phyloP scores from a whole-genome alignment of 2,329 filamentous ascomycete genomes.

The Sclerotinia spermophila region DNA sequence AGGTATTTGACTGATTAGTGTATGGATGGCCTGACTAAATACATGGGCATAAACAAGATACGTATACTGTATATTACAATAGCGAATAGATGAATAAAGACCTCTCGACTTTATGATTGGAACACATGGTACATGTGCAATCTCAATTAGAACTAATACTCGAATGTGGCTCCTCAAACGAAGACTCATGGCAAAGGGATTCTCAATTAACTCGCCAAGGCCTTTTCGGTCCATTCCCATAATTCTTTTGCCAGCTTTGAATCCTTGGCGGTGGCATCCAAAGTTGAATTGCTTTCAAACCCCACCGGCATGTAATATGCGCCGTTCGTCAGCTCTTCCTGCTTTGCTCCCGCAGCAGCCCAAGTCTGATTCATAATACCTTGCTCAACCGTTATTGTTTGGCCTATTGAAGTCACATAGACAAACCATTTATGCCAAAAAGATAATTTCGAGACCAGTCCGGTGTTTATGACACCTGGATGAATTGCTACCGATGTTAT shows the following conservation, averaged over 20 bases:
- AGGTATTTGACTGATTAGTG: background rate
- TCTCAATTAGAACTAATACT: background rate
- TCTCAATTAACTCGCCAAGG: background rate
- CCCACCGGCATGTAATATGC: background rate
- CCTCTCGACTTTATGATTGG: slow-evolving; percentile 9
- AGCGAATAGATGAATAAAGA: slow-evolving; percentile 18
- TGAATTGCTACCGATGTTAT: background rate
- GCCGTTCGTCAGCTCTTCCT: background rate
- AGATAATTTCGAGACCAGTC: background rate
- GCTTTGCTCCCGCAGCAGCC: background rate
- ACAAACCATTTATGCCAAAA: background rate
- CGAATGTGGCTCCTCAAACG: background rate
- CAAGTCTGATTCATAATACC: background rate
- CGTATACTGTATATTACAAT: slow-evolving; percentile 24
- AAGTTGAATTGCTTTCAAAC: background rate
- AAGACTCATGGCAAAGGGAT: background rate
- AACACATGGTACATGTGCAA: background rate
- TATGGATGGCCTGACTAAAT: background rate
- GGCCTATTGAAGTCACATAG: background rate
- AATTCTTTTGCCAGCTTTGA: background rate
- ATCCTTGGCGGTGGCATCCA: background rate
- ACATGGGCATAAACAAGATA: slow-evolving; percentile 12
- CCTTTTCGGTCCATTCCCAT: background rate
- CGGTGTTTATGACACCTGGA: background rate
- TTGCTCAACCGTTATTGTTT: background rate